These are phyloP conservation scores for Kitagawia praeruptora DNA, from an alignment of 129 eudicot species.

Conservation along the genomic window DNA sequence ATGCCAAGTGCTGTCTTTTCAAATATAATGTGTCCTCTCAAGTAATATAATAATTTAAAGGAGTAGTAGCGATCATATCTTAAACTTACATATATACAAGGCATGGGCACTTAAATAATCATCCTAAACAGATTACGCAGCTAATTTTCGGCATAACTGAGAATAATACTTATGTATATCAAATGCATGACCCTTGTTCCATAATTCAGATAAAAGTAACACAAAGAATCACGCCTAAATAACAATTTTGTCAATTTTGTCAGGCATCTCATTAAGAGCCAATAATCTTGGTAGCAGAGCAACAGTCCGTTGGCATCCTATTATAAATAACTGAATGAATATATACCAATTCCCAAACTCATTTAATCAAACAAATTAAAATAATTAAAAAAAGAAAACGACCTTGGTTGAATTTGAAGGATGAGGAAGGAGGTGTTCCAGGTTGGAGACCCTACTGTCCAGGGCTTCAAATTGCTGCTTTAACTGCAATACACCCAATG, in stretches of 20 bases:
- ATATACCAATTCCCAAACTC: not conserved
- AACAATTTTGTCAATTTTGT: not conserved
- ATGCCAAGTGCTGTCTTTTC: not conserved
- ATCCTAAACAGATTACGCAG: not conserved
- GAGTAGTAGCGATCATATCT: no score
- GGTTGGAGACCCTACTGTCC: constrained; percentile 8
- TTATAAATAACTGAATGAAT: not conserved
- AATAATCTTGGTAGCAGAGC: not conserved
- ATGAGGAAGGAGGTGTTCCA: not conserved
- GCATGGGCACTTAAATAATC: not conserved
- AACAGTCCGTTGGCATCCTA: no score
- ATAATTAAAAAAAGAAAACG: not conserved
- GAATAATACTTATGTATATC: no score
- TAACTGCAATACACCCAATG: not conserved
- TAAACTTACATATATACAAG: not conserved
- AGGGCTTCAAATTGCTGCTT: constrained; percentile 12
- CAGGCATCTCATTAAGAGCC: not conserved
- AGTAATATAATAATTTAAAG: no score
- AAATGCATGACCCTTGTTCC: not conserved
- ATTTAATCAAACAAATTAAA: no score
- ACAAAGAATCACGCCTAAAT: no score
- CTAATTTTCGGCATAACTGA: no score
- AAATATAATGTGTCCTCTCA: no score
- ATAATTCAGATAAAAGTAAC: not conserved
- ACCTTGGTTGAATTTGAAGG: constrained; percentile 7